Conservation (phyloP, 1,284 basidiomycete genomes). For the Cryptococcus jaspeensis region DNA sequence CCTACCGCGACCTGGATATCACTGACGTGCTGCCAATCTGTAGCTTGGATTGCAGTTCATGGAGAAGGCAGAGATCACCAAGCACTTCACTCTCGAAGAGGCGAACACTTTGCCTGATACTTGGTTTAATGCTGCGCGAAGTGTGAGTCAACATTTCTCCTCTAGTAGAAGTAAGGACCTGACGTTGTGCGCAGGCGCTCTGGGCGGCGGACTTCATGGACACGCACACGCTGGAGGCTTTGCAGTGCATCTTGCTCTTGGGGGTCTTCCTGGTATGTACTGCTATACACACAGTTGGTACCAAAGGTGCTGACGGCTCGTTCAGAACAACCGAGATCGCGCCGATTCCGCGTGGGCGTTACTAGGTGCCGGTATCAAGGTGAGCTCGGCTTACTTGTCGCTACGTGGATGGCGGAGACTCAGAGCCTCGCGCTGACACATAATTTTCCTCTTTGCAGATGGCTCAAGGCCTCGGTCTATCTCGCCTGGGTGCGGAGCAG, state of each 20-base stretch:
- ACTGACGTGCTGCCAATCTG: background rate
- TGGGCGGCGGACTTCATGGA: conserved; percentile 52
- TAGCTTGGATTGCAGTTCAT: conserved; percentile 51
- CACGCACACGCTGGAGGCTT: conserved; percentile 46
- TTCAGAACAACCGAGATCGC: conserved; percentile 51
- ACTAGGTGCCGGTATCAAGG: conserved; percentile 51
- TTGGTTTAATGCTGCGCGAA: conserved; percentile 46
- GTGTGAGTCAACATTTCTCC: conserved; percentile 24
- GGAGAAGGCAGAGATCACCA: conserved; percentile 40
- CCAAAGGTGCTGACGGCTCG: background rate
- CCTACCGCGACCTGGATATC: background rate
- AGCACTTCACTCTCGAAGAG: conserved; percentile 46
- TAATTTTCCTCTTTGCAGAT: conserved; percentile 29
- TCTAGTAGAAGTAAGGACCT: background rate
- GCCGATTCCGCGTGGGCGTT: conserved; percentile 52
- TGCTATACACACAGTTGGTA: too few relatives aligned
- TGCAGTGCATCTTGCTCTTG: conserved; percentile 48
- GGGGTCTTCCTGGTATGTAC: conserved; percentile 48
- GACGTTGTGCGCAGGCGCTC: conserved; percentile 27
- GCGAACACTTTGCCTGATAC: conserved; percentile 41
- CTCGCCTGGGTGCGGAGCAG: conserved; percentile 51
- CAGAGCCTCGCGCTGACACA: conserved; percentile 8
- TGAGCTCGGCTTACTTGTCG: conserved; percentile 10
- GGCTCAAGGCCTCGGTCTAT: conserved; percentile 52
- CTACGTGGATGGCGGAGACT: background rate